A percentile compares a stretch with the other conserved stretches of the same genome.
phyloP scores from a whole-genome alignment of 306 rosid species.

The Begonia masoniana region DNA sequence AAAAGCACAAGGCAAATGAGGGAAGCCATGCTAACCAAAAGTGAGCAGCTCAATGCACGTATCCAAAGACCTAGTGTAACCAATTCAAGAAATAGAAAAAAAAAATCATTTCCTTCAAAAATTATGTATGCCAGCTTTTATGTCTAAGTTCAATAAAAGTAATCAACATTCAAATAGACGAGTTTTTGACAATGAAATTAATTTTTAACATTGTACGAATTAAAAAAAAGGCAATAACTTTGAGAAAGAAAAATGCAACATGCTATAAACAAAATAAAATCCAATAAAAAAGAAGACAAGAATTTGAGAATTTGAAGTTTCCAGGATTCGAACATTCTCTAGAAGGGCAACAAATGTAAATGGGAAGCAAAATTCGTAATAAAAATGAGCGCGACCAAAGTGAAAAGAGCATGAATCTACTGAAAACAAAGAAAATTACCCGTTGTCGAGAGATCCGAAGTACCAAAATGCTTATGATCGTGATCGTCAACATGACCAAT shows the following conservation, averaged over 20 bases:
- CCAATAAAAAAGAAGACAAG: neutral
- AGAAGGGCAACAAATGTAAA: neutral
- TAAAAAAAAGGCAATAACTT: too few species aligned
- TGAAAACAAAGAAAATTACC: constrained; percentile 24
- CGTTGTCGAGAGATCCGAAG: constrained; percentile 40
- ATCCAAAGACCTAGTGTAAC: constrained; percentile 57
- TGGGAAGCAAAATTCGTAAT: neutral
- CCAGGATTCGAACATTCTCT: neutral
- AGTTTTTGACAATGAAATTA: too few species aligned
- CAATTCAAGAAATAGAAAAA: too few species aligned
- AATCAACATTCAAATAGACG: too few species aligned
- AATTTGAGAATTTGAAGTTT: neutral
- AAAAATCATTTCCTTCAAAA: too few species aligned
- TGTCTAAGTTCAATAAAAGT: too few species aligned
- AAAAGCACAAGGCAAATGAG: constrained; percentile 67
- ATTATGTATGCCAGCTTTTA: too few species aligned
- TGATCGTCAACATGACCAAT: constrained; percentile 21
- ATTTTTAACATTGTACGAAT: too few species aligned
- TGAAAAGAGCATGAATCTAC: neutral
- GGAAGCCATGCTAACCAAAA: constrained; percentile 97
- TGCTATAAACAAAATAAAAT: neutral
- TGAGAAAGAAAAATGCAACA: too few species aligned
- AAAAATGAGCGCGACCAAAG: too few species aligned
- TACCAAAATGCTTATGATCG: constrained; percentile 14
- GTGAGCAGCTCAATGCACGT: constrained; percentile 81